Percentiles rank a stretch among this genome's conserved stretches.
Conservation (phyloP, 768 basidiomycete species). For the Trametes cingulata region DNA sequence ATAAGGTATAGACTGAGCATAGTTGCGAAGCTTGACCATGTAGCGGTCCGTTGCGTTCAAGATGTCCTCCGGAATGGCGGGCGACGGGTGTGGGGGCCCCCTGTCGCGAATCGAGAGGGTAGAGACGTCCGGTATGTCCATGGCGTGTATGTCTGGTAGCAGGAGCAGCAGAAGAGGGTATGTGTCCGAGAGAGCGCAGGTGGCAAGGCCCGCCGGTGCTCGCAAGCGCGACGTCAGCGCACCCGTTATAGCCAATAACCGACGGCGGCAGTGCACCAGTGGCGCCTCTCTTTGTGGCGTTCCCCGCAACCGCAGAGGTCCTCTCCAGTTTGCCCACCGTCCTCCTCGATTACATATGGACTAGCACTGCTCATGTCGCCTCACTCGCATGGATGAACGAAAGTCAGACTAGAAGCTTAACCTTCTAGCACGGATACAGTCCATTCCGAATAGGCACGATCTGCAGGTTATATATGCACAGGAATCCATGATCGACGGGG, state of each 20-base stretch:
- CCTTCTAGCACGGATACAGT: background rate
- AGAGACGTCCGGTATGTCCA: constrained; percentile 51
- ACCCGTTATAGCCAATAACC: background rate
- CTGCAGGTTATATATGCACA: background rate
- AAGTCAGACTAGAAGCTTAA: background rate
- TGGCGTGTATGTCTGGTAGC: constrained; percentile 33
- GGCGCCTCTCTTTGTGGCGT: constrained; percentile 16
- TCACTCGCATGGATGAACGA: background rate
- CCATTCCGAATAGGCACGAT: background rate
- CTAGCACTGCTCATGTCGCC: no score
- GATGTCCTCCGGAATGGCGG: constrained; percentile 35
- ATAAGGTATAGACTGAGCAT: constrained; percentile 72
- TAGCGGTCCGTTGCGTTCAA: constrained; percentile 44
- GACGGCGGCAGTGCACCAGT: constrained; percentile 12
- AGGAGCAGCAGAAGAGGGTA: constrained; percentile 16
- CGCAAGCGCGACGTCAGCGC: constrained; percentile 10
- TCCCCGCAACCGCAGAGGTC: background rate
- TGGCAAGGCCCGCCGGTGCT: constrained; percentile 32
- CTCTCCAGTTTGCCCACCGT: background rate
- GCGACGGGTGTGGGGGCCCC: constrained; percentile 27
- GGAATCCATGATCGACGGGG: background rate
- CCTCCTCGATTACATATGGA: no score
- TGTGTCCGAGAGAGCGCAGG: constrained; percentile 10
- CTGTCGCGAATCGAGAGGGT: constrained; percentile 45
- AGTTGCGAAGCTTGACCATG: constrained; percentile 60